Evolutionary conservation across 345 rosid species (phyloP).

Genomic region (Gossypium anomalum): DNA sequence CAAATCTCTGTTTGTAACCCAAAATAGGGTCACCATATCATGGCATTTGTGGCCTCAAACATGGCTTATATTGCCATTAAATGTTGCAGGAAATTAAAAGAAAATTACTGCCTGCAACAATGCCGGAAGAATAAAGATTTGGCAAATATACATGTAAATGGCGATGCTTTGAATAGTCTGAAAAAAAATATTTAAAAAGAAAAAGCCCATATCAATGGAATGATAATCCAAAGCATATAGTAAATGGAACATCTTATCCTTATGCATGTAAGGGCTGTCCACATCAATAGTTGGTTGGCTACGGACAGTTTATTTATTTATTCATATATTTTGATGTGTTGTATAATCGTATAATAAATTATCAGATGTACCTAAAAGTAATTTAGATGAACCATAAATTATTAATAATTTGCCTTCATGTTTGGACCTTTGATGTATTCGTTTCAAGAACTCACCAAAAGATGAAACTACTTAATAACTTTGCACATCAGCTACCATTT

Average conservation of each 20-base stretch:
- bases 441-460: neutral
- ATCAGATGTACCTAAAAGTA: neutral
- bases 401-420: neutral
- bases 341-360: neutral
- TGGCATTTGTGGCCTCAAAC: slow-evolving; percentile 8
- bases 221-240: neutral
- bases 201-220: neutral
- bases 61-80: too few relatives aligned
- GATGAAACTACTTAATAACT: neutral
- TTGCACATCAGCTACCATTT: neutral
- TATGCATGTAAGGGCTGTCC: neutral
- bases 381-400: neutral
- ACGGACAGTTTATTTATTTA: neutral
- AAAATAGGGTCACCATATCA: slow-evolving; percentile 15
- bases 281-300: neutral
- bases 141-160: too few relatives aligned
- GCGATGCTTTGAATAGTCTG: too few relatives aligned
- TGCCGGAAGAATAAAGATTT: too few relatives aligned
- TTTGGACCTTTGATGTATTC: too few relatives aligned
- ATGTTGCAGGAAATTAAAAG: too few relatives aligned
- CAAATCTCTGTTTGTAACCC: slow-evolving; percentile 2
- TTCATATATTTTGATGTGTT: neutral
- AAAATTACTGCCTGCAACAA: too few relatives aligned
- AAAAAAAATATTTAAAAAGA: too few relatives aligned
- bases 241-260: too few relatives aligned